phyloP scores from a whole-genome alignment of 805 yeast species.

The Hanseniaspora opuntiae region DNA sequence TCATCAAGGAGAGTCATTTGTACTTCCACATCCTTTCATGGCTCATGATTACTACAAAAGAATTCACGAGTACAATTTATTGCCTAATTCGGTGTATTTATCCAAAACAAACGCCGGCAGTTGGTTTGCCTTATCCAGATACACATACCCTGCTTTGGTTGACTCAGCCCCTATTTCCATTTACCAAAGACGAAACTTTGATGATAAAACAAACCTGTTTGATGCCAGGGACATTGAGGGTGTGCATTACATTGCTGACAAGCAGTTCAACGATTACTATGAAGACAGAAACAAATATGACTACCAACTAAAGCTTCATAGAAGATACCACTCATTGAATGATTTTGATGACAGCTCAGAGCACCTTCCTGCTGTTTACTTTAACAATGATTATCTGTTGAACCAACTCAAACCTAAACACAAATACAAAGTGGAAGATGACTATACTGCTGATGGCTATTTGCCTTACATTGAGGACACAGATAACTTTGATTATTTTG shows the following conservation, averaged over 20 bases:
- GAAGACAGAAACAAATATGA: constrained; percentile 2
- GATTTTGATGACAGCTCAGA: background rate
- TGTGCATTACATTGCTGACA: constrained; percentile 7
- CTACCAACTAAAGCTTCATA: constrained; percentile 3
- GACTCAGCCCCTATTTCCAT: constrained; percentile 64
- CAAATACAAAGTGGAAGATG: background rate
- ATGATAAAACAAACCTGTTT: constrained; percentile 11
- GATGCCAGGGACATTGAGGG: constrained; percentile 1
- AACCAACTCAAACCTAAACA: background rate
- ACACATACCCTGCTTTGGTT: constrained; percentile 67
- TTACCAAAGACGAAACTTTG: constrained; percentile 26
- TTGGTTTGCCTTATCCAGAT: constrained; percentile 79
- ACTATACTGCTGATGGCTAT: background rate
- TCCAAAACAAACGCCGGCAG: constrained; percentile 49
- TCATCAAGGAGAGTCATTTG: constrained; percentile 29
- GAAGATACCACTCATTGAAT: background rate
- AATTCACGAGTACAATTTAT: constrained; percentile 16
- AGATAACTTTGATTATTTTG: background rate
- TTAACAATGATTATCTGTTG: background rate
- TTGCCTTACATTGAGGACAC: background rate
- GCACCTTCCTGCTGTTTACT: background rate
- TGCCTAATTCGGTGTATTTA: constrained; percentile 38
- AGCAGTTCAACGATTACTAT: background rate
- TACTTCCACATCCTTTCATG: constrained; percentile 56
- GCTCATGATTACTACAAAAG: constrained; percentile 15